Evolutionary conservation across 2,329 filamentous ascomycete genomes (phyloP), one percentile per base, ranked within the genome.

Genomic region (Calonectria naviculata): DNA sequence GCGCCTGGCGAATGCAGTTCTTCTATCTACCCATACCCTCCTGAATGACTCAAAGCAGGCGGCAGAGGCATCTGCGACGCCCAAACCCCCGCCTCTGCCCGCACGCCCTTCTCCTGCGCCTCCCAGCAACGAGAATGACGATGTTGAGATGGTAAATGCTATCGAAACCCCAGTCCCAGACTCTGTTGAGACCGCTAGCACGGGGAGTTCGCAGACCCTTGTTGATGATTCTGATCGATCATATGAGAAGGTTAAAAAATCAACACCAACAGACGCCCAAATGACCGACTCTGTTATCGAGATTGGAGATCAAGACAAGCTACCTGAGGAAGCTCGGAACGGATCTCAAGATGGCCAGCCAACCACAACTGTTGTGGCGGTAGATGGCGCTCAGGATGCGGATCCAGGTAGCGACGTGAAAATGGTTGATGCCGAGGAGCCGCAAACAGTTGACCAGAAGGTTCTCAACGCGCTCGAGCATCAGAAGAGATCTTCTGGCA

Each of bases 1-100:
- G 76, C 91, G 94, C 74, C 88, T 98, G 38, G 95, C 95, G 29
- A 92, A 95, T 61, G 89, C 95, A 44, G 95, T 95, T 1, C 86
- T 98, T 26, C 90, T 94, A 2, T 86, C 86, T 4, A 87, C 85
- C 0, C 82, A 83, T 47, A 82, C 82, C 2, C 76, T 84, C 6
- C 78, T 84, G 5, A 80, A 80, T 28, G 79, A 80, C 29, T 67
- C 78, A 1, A 83, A 82, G 65, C 75, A 77, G 64, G 54, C 77
- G 13, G 60, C 74, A 5, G 80, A 82, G 58, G 41, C 75, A 8
- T 65, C 76, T 15, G 54, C 70, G 7, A 73, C 74, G 6, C 38
- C 76, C 4, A 75, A 80, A 17, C 85, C 87, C 3, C 89, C 88
- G 0, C 88, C 88, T 4, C 80, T 90, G 3, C 89, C 89, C 6